A percentile compares a stretch with the other conserved stretches of the same genome.
Conservation (phyloP, 2,329 filamentous ascomycete species). For the Pseudogymnoascus destructans region DNA sequence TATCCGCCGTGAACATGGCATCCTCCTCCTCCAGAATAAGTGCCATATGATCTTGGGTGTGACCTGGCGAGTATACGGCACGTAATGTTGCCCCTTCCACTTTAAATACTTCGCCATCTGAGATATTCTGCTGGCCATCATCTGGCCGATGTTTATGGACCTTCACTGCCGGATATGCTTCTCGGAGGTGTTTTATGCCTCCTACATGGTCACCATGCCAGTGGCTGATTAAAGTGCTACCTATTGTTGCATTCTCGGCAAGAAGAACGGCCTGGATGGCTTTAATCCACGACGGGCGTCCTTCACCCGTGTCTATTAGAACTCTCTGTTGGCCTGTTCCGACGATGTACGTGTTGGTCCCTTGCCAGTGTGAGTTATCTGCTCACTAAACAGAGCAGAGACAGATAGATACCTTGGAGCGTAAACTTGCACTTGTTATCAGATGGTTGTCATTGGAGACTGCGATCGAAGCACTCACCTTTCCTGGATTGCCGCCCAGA, state of each 20-base stretch:
- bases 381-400: neutral
- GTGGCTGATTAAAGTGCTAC: conserved; percentile 69
- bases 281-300: conserved; percentile 54
- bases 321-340: conserved; percentile 62
- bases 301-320: conserved; percentile 84
- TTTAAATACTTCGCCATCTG: conserved; percentile 39
- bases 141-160: conserved; percentile 55
- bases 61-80: conserved; percentile 56
- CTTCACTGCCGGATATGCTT: conserved; percentile 46
- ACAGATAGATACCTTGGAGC: conserved; percentile 38
- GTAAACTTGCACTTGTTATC: conserved; percentile 35
- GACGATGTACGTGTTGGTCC: conserved; percentile 91
- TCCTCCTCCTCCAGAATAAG: conserved; percentile 66
- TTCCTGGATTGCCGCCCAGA: conserved; percentile 80
- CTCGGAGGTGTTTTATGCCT: conserved; percentile 58
- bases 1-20: conserved; percentile 80
- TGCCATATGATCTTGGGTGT: conserved; percentile 71
- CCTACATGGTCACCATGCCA: conserved; percentile 83
- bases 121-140: conserved; percentile 39
- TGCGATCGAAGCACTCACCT: conserved; percentile 37
- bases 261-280: conserved; percentile 51
- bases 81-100: conserved; percentile 52
- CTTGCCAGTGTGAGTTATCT: conserved; percentile 39
- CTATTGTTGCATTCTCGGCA: conserved; percentile 54
- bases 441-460: conserved; percentile 7